Evolutionary conservation across 208 protist species (phyloP), one percentile per base, ranked within the genome.

Genomic region (Phytomonas francai): DNA sequence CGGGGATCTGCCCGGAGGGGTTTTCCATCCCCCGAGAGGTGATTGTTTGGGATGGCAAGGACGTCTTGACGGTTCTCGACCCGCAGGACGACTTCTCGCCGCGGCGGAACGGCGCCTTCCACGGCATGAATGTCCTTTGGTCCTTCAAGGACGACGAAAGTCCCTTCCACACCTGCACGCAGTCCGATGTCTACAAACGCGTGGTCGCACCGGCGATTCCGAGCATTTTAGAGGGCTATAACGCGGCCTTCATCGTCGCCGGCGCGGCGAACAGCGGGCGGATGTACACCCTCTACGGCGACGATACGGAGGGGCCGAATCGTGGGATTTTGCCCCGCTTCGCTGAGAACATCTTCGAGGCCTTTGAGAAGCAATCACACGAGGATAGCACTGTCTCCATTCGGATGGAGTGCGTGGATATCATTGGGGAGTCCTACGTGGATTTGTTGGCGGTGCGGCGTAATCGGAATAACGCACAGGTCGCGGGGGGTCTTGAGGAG

Each of bases 261-360:
- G 89, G 89, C 39, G 78, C 71, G 5, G 63, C 81, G 28, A 77
- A 77, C 62, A 84, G 77, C 67, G 89, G 89, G 3, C 80, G 84
- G 45, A 60, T 80, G 27, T 90, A 89, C 74, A 89, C 89, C 4
- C 67, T 95, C 42, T 95, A 92, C 78, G 89, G 89, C 58, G 72
- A 79, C 58, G 76, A 83, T 63, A 70, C 83, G 32, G 79, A 91
- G 19, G 79, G 77, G 25, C 27, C 75, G 14, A 64, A 79, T 9
- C 77, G 89, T 68, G 86, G 86, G 16, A 78, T 95, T 49, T 59
- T 92, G 49, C 87, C 84, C 16, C 89, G 86, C 45, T 95, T 92
- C 68, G 79, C 73, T 3, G 87, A 93, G 54, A 84, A 91, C 51
- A 89, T 91, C 33, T 80, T 91, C 51, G 62, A 71, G 19, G 81